Evolutionary conservation across 2,329 filamentous ascomycete species (phyloP).

Genomic region (Apiospora hydei): DNA sequence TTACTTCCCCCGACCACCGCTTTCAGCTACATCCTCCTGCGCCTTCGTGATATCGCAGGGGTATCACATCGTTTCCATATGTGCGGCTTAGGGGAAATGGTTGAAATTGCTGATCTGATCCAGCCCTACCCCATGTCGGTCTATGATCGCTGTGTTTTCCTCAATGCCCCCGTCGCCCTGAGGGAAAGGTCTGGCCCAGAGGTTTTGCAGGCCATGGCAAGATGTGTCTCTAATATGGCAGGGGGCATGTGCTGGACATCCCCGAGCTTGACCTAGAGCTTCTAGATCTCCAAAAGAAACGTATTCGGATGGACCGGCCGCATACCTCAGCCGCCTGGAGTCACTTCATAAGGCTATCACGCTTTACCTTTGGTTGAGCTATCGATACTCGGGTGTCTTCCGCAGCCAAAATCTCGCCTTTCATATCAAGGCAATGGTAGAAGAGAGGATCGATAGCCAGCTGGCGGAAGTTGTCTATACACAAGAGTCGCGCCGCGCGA

Average conservation of each 20-base stretch:
- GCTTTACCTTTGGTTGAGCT: conserved; percentile 92
- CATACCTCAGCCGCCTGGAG: conserved; percentile 76
- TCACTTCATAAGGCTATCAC: conserved; percentile 82
- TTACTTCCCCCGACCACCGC: conserved; percentile 82
- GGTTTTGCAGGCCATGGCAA: conserved; percentile 70
- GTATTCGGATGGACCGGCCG: conserved; percentile 46
- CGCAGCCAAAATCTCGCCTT: conserved; percentile 76
- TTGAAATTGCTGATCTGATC: conserved; percentile 76
- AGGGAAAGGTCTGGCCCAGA: conserved; percentile 54
- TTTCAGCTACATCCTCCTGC: conserved; percentile 81
- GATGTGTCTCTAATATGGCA: conserved; percentile 71
- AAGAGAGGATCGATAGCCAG: conserved; percentile 74
- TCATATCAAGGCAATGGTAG: conserved; percentile 79
- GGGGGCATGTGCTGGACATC: conserved; percentile 77
- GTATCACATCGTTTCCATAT: conserved; percentile 74
- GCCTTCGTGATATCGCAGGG: conserved; percentile 73
- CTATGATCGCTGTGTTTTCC: conserved; percentile 77
- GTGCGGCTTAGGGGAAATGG: conserved; percentile 66
- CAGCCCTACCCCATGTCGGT: conserved; percentile 75
- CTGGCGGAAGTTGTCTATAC: conserved; percentile 63
- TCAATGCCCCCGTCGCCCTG: conserved; percentile 71
- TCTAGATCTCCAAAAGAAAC: conserved; percentile 68
- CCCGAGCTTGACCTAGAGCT: conserved; percentile 73
- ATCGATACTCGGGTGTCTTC: conserved; percentile 85
- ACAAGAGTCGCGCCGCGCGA: conserved; percentile 44